Conservation (phyloP, 2,329 filamentous ascomycete genomes). For the Pestalotiopsis sp. region DNA sequence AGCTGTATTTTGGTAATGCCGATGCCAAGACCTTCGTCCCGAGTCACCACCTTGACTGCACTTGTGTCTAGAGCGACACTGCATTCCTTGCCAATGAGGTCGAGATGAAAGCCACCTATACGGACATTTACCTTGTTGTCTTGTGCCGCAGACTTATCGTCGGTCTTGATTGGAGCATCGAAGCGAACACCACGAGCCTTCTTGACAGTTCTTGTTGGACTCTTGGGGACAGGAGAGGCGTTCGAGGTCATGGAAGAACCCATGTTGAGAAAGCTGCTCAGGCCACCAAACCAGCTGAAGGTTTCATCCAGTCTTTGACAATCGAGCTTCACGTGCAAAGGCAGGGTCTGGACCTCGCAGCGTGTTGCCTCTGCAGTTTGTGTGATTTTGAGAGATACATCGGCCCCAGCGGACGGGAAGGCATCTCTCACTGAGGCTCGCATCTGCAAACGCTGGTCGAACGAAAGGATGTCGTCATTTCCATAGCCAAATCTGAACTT, state of each 20-base stretch:
- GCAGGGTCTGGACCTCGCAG: constrained; percentile 74
- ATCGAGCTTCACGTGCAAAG: constrained; percentile 76
- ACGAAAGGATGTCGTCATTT: constrained; percentile 65
- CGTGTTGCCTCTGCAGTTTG: constrained; percentile 47
- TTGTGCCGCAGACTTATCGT: constrained; percentile 48
- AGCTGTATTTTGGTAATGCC: constrained; percentile 77
- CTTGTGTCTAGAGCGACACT: constrained; percentile 75
- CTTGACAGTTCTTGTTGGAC: constrained; percentile 35
- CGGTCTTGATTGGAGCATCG: constrained; percentile 52
- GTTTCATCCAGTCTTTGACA: constrained; percentile 83
- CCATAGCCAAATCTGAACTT: constrained; percentile 66
- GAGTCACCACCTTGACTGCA: constrained; percentile 78
- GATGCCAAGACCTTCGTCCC: constrained; percentile 72
- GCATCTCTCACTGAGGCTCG: constrained; percentile 62
- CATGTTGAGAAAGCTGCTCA: constrained; percentile 89
- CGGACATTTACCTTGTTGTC: constrained; percentile 75
- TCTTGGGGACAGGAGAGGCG: constrained; percentile 51
- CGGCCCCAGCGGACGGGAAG: constrained; percentile 58
- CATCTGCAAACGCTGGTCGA: constrained; percentile 60
- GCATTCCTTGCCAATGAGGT: constrained; percentile 78
- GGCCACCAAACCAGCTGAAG: constrained; percentile 84
- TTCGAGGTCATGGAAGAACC: constrained; percentile 81
- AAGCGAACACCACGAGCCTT: constrained; percentile 62
- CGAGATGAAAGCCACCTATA: constrained; percentile 75
- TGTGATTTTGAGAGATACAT: constrained; percentile 57